Conservation (phyloP, 1,139 yeast genomes). For the Taiozyma onychis region DNA sequence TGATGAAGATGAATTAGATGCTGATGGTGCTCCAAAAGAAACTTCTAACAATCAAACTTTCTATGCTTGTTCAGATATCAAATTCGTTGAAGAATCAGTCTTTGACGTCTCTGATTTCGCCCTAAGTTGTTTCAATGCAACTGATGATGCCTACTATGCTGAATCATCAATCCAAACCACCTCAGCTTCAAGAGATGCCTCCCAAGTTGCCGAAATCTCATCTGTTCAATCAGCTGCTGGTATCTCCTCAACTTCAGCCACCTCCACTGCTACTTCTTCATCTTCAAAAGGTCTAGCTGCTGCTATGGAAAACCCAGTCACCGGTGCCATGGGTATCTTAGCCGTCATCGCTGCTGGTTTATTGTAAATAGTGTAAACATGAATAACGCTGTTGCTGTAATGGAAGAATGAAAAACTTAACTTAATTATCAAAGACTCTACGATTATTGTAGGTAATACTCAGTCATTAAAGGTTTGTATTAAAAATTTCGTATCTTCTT, state of each 20-base stretch:
- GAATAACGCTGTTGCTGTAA: too few species aligned
- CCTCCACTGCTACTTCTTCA: constrained; percentile 10
- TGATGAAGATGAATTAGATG: constrained; percentile 28
- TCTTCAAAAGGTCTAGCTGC: constrained; percentile 12
- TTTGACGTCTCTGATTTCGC: constrained; percentile 30
- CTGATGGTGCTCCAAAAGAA: constrained; percentile 18
- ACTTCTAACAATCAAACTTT: constrained; percentile 26
- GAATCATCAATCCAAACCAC: constrained; percentile 21
- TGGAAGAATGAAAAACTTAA: too few species aligned
- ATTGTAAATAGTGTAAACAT: constrained; percentile 7
- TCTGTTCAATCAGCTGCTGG: constrained; percentile 20
- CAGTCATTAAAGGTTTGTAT: background rate
- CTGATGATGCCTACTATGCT: constrained; percentile 30
- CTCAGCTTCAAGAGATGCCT: constrained; percentile 15
- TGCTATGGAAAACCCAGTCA: constrained; percentile 11
- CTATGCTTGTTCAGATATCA: constrained; percentile 35
- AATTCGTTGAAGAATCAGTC: constrained; percentile 32
- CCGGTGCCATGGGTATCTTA: constrained; percentile 17
- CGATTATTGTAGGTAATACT: too few species aligned
- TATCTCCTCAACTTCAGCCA: constrained; percentile 8
- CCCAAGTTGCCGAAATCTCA: constrained; percentile 13
- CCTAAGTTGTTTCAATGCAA: constrained; percentile 34
- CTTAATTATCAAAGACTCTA: too few species aligned
- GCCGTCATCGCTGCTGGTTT: constrained; percentile 16
- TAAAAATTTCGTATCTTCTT: background rate